phyloP scores from a whole-genome alignment of 2,329 filamentous ascomycete species.

The Fusarium drepaniforme region DNA sequence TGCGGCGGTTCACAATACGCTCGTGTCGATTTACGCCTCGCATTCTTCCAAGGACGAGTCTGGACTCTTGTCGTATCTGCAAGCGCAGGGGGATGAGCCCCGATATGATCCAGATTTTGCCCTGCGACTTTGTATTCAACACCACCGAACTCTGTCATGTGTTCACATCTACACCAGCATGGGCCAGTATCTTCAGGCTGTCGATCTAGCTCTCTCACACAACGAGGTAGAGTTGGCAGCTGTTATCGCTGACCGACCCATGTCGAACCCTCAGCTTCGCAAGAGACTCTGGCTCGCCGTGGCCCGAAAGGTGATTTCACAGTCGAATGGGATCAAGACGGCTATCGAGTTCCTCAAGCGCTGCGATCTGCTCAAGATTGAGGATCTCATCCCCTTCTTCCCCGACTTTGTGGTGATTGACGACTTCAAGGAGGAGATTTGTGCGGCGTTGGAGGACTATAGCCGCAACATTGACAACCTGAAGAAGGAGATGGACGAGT shows the following conservation, averaged over 20 bases:
- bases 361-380: slow-evolving; percentile 92
- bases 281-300: slow-evolving; percentile 98
- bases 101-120: slow-evolving; percentile 97
- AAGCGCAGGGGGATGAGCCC: slow-evolving; percentile 88
- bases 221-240: slow-evolving; percentile 91
- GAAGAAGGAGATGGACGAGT: slow-evolving; percentile 96
- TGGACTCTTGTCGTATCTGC: slow-evolving; percentile 87
- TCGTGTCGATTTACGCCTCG: slow-evolving; percentile 95
- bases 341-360: slow-evolving; percentile 94
- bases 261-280: slow-evolving; percentile 81
- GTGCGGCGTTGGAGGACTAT: slow-evolving; percentile 92
- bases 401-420: slow-evolving; percentile 99
- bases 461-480: slow-evolving; percentile 89
- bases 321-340: slow-evolving; percentile 87
- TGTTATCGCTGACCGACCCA: slow-evolving; percentile 87
- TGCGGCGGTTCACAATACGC: slow-evolving; percentile 94
- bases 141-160: slow-evolving; percentile 92
- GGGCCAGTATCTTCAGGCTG: slow-evolving; percentile 93
- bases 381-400: slow-evolving; percentile 98
- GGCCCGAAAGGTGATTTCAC: slow-evolving; percentile 91
- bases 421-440: slow-evolving; percentile 99
- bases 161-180: slow-evolving; percentile 98
- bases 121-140: slow-evolving; percentile 92
- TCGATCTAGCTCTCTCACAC: slow-evolving; percentile 91
- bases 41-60: slow-evolving; percentile 86